Evolutionary conservation across 768 basidiomycete genomes (phyloP), one percentile per base, ranked within the genome.

Genomic region (Macrocybe gigantea): DNA sequence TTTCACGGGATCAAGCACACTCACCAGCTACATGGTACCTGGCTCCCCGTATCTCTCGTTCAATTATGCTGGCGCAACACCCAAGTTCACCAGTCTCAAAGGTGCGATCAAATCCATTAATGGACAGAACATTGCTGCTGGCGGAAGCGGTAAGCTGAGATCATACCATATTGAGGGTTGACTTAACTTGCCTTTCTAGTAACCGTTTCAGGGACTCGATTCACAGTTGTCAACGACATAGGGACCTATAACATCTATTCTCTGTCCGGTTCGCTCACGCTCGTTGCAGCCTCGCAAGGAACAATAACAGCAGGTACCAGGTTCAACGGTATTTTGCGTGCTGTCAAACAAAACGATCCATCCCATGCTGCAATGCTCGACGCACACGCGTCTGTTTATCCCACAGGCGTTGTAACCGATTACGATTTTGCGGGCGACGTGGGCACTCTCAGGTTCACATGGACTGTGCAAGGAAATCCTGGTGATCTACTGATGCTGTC

Each of bases 31-130:
- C 41, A 49, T 65, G 38, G 60, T 66, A 1, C 66, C 66, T 6
- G 66, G 66, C 7, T 63, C 65, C 1, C 65, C 65, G 4, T 68
- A 66, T 37, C 57, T 68, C 36, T 64, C 65, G 10, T 63, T 68
- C 36, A 56, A 56, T 8, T 68, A 57, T 48, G 56, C 60, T 5
- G 51, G 55, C 7, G 63, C 66, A 5, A 68, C 63, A 1, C 64
- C 65, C 22, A 50, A 55, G 22, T 51, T 68, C 47, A 63, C 59
- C 7, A 66, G 64, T 31, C 40, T 37, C 30, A 52, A 63, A 31
- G 66, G 66, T 1, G 54, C 55, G 33, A 66, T 68, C 34, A 53
- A 58, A 7, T 62, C 63, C 1, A 60, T 68, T 9, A 58, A 57
- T 35, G 65, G 66, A 13, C 52, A 36, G 6, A 46, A 49, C 5